A percentile compares a stretch with the other conserved stretches of the same genome.
Conservation (phyloP, 352 stramenopile genomes). For the Thalassiosira livingstoniorum region DNA sequence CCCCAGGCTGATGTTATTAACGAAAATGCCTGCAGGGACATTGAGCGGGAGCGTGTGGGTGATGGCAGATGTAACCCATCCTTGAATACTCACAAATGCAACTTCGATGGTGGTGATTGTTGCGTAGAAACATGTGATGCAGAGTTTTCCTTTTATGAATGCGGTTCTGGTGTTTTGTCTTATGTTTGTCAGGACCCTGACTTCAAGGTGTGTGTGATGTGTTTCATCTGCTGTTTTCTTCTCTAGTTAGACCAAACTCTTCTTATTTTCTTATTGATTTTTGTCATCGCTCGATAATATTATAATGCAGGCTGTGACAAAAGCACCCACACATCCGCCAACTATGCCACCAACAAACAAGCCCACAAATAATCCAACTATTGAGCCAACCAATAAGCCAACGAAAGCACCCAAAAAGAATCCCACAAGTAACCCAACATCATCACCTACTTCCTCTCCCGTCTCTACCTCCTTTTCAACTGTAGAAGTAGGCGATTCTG, state of each 20-base stretch:
- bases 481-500: not conserved
- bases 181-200: constrained; percentile 39
- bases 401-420: not conserved
- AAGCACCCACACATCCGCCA: not conserved
- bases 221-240: constrained; percentile 2
- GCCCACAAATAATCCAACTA: not conserved
- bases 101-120: constrained; percentile 52
- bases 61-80: constrained; percentile 41
- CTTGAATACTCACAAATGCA: constrained; percentile 10
- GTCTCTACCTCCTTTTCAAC: not conserved
- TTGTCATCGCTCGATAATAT: not conserved
- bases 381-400: not conserved
- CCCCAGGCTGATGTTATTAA: constrained; percentile 11
- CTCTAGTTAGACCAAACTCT: not conserved
- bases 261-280: not conserved
- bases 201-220: constrained; percentile 16
- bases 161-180: constrained; percentile 22
- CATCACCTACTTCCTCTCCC: not conserved
- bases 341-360: not conserved
- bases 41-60: constrained; percentile 30
- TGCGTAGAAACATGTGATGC: constrained; percentile 40
- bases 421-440: constrained; percentile 15
- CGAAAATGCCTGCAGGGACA: not conserved
- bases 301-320: not conserved
- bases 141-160: constrained; percentile 39